Evolutionary conservation across 495 filamentous ascomycete species (phyloP).

Genomic region (Glutinoglossum americanum): DNA sequence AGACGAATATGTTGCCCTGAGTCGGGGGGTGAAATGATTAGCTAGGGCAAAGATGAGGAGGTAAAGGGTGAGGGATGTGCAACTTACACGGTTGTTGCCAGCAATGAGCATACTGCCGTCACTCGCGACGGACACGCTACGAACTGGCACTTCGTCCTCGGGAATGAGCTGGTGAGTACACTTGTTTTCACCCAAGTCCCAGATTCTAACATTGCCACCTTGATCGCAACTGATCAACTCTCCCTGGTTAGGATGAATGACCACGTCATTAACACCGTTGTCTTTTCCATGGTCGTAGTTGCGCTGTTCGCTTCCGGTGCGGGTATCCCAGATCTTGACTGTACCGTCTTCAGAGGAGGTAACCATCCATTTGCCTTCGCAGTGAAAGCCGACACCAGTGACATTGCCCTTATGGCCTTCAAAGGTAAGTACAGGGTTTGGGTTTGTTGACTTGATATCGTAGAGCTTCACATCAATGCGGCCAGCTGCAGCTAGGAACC

Average conservation of each 20-base stretch:
- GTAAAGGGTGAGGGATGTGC: neutral
- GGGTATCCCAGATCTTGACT: constrained; percentile 97
- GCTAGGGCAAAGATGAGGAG: neutral
- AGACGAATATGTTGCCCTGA: constrained; percentile 91
- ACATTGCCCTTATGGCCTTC: constrained; percentile 91
- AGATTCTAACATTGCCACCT: constrained; percentile 78
- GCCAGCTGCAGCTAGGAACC: constrained; percentile 82
- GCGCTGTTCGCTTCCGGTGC: constrained; percentile 66
- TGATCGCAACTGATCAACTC: constrained; percentile 93
- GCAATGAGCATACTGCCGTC: constrained; percentile 90
- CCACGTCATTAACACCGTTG: constrained; percentile 77
- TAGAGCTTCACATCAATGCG: constrained; percentile 92
- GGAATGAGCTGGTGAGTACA: constrained; percentile 93
- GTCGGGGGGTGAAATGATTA: neutral
- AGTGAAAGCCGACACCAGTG: constrained; percentile 92
- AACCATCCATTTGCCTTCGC: constrained; percentile 99
- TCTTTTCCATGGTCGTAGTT: constrained; percentile 59
- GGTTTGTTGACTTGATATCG: constrained; percentile 91
- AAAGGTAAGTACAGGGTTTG: constrained; percentile 75
- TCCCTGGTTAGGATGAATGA: constrained; percentile 95
- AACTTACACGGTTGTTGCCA: constrained; percentile 67
- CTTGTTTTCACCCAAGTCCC: constrained; percentile 92
- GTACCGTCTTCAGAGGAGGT: constrained; percentile 93
- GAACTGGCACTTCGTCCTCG: constrained; percentile 79
- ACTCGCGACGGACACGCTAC: constrained; percentile 86